Percentiles rank a stretch among this genome's conserved stretches.
Evolutionary conservation across 2,329 filamentous ascomycete genomes (phyloP).

Genomic region (Pseudopithomyces maydicus): DNA sequence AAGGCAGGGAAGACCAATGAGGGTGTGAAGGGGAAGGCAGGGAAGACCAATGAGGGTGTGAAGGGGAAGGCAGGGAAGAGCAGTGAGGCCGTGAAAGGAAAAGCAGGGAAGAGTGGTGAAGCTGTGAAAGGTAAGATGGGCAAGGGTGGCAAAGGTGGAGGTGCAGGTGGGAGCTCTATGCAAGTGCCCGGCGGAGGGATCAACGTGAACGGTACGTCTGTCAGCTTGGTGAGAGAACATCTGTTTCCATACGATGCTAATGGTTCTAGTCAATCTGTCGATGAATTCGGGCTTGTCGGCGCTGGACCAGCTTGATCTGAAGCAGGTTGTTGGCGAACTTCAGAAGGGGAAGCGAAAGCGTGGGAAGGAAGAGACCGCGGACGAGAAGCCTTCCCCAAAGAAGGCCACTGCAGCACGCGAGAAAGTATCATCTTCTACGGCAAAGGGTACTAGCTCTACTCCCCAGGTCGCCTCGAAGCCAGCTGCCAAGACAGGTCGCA

Average conservation of each 20-base stretch:
- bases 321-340: not conserved
- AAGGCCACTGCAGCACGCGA: not conserved
- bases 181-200: conserved; percentile 1
- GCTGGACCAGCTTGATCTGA: not conserved
- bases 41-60: not conserved
- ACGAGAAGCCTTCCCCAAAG: conserved; percentile 1
- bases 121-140: too few species aligned
- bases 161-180: too few species aligned
- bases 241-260: not conserved
- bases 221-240: not conserved
- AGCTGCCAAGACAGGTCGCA: conserved; percentile 2
- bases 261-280: conserved; percentile 11
- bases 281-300: not conserved
- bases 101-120: conserved; percentile 4
- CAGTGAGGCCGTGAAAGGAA: not conserved
- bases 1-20: conserved; percentile 8
- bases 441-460: not conserved
- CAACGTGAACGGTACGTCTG: conserved; percentile 19
- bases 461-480: not conserved
- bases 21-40: conserved; percentile 2
- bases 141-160: not conserved
- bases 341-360: conserved; percentile 12
- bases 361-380: not conserved
- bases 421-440: not conserved
- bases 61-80: conserved; percentile 9